Conservation (phyloP, 1,284 basidiomycete species). For the Vanrija pseudolonga region DNA sequence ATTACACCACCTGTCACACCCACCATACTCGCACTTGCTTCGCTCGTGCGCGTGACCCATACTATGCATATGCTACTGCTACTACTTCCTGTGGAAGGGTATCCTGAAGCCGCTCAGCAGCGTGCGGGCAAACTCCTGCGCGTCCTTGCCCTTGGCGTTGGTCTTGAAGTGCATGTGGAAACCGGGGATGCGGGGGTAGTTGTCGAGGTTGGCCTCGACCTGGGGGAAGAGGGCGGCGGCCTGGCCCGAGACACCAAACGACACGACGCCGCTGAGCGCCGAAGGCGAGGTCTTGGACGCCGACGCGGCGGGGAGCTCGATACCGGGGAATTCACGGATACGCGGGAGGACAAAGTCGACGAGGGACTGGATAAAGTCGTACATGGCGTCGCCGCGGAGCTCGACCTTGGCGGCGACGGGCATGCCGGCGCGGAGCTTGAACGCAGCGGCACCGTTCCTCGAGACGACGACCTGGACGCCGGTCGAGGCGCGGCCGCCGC, state of each 20-base stretch:
- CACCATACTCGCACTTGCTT: neutral
- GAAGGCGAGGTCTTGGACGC: slow-evolving; percentile 58
- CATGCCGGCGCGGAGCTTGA: slow-evolving; percentile 74
- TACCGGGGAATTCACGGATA: slow-evolving; percentile 81
- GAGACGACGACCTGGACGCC: slow-evolving; percentile 80
- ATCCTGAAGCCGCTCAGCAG: slow-evolving; percentile 84
- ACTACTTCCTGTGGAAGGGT: slow-evolving; percentile 60
- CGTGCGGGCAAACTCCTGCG: slow-evolving; percentile 78
- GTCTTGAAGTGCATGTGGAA: slow-evolving; percentile 91
- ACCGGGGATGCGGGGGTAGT: slow-evolving; percentile 76
- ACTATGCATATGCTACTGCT: neutral
- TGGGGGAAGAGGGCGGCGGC: slow-evolving; percentile 92
- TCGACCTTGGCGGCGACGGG: slow-evolving; percentile 87
- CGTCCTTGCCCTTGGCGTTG: slow-evolving; percentile 73
- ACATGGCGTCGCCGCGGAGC: slow-evolving; percentile 84
- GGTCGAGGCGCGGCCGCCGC: slow-evolving; percentile 63
- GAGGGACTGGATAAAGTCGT: slow-evolving; percentile 83
- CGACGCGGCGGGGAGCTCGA: slow-evolving; percentile 68
- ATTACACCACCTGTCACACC: no score
- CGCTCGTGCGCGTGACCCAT: neutral
- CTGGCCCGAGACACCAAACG: slow-evolving; percentile 75
- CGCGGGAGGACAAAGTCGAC: slow-evolving; percentile 93
- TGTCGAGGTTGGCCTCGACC: slow-evolving; percentile 84
- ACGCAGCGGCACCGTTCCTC: slow-evolving; percentile 75
- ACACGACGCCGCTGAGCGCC: slow-evolving; percentile 79